phyloP scores from a whole-genome alignment of 2,329 filamentous ascomycete species.

The Pestalotiopsis sp. region DNA sequence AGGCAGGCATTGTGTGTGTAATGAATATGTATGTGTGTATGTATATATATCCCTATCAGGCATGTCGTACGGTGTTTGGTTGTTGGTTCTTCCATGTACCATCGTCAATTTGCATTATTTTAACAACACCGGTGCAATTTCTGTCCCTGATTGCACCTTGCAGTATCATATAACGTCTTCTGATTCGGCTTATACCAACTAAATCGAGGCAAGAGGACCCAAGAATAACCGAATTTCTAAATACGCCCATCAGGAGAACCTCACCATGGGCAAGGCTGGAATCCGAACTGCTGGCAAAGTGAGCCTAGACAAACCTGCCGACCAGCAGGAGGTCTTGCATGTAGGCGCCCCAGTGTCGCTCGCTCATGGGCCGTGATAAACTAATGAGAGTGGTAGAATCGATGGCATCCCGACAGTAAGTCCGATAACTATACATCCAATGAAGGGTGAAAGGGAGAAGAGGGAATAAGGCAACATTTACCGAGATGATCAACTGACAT shows the following conservation, averaged over 20 bases:
- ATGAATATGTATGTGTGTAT: neutral
- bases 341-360: constrained; percentile 46
- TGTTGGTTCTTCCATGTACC: too few relatives aligned
- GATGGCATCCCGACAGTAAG: constrained; percentile 90
- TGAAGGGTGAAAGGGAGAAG: neutral
- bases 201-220: too few relatives aligned
- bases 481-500: neutral
- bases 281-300: constrained; percentile 76
- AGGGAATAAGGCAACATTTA: neutral
- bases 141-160: too few relatives aligned
- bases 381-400: constrained; percentile 61
- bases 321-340: constrained; percentile 71
- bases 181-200: too few relatives aligned
- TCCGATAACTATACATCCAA: neutral
- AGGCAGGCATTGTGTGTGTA: too few relatives aligned
- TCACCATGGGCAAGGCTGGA: constrained; percentile 41
- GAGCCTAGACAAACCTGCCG: constrained; percentile 71
- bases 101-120: too few relatives aligned
- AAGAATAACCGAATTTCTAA: too few relatives aligned
- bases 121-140: too few relatives aligned
- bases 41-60: neutral
- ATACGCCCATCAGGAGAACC: neutral
- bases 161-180: too few relatives aligned
- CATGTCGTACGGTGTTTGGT: too few relatives aligned
- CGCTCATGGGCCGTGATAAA: constrained; percentile 5